A percentile compares a stretch with the other conserved stretches of the same genome.
Evolutionary conservation across 1,139 yeast species (phyloP).

Genomic region (Pichia sp.): DNA sequence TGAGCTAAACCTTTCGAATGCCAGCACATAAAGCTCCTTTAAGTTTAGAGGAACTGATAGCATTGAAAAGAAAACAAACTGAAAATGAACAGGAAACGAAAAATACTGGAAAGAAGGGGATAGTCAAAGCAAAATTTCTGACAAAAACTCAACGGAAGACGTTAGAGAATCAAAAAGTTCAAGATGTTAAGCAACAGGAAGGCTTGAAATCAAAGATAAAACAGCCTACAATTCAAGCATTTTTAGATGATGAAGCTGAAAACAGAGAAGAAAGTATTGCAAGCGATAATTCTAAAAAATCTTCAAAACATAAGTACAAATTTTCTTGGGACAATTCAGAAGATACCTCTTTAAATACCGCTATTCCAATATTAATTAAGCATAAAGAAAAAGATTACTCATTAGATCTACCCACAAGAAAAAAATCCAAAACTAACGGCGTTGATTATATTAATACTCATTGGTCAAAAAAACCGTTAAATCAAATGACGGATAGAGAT

Average conservation of each 20-base stretch:
- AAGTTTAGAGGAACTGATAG: constrained; percentile 27
- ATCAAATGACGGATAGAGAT: constrained; percentile 71
- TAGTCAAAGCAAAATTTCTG: constrained; percentile 36
- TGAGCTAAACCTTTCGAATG: too few relatives aligned
- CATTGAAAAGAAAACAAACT: constrained; percentile 1
- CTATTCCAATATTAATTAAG: constrained; percentile 35
- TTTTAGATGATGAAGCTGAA: background rate
- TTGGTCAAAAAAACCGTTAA: constrained; percentile 65
- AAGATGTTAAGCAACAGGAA: constrained; percentile 6
- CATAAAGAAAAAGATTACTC: constrained; percentile 18
- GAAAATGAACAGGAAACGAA: too few relatives aligned
- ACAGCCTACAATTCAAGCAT: background rate
- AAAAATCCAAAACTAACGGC: background rate
- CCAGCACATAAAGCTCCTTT: constrained; percentile 26
- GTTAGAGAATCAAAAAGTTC: constrained; percentile 28
- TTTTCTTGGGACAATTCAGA: constrained; percentile 69
- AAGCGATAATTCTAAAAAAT: background rate
- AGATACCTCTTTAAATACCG: constrained; percentile 49
- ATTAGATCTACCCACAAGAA: constrained; percentile 15
- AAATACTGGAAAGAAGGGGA: too few relatives aligned
- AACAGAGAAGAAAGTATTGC: background rate
- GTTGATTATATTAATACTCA: constrained; percentile 31
- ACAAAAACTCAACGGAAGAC: constrained; percentile 43
- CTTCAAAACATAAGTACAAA: constrained; percentile 36
- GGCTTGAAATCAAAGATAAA: background rate